Evolutionary conservation across 345 rosid species (phyloP).

Genomic region (Microthlaspi erraticum): DNA sequence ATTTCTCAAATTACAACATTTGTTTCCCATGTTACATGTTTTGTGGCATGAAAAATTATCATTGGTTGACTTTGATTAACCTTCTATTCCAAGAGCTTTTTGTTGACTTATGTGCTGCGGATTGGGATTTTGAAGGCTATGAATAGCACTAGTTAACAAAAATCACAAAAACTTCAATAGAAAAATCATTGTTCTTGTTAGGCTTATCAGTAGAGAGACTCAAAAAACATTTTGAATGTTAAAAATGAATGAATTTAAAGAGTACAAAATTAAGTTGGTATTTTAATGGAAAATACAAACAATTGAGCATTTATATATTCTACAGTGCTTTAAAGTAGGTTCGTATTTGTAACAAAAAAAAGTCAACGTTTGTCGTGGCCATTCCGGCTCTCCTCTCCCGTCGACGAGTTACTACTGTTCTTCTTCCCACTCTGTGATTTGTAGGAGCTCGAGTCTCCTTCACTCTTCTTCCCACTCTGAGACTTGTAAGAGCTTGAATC

Average conservation of each 20-base stretch:
- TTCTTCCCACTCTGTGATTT: slow-evolving; percentile 34
- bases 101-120: too few species aligned
- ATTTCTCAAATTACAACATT: too few species aligned
- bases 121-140: too few species aligned
- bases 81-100: too few species aligned
- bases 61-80: too few species aligned
- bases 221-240: not conserved
- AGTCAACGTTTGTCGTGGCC: slow-evolving; percentile 39
- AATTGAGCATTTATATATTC: slow-evolving; percentile 23
- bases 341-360: slow-evolving; percentile 13
- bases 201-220: slow-evolving; percentile 1
- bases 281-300: slow-evolving; percentile 37
- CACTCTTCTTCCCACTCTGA: slow-evolving; percentile 24
- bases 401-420: slow-evolving; percentile 42
- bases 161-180: too few species aligned
- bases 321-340: slow-evolving; percentile 24
- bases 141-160: too few species aligned
- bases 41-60: too few species aligned
- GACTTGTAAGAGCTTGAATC: slow-evolving; percentile 14
- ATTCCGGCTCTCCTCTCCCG: slow-evolving; percentile 32
- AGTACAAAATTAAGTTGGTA: slow-evolving; percentile 2
- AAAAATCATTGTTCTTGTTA: too few species aligned
- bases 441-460: slow-evolving; percentile 24
- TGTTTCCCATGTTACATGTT: too few species aligned
- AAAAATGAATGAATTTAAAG: not conserved